Percentiles rank a stretch among this genome's conserved stretches.
phyloP scores from a whole-genome alignment of 306 rosid species.

The Crataegus laevigata region DNA sequence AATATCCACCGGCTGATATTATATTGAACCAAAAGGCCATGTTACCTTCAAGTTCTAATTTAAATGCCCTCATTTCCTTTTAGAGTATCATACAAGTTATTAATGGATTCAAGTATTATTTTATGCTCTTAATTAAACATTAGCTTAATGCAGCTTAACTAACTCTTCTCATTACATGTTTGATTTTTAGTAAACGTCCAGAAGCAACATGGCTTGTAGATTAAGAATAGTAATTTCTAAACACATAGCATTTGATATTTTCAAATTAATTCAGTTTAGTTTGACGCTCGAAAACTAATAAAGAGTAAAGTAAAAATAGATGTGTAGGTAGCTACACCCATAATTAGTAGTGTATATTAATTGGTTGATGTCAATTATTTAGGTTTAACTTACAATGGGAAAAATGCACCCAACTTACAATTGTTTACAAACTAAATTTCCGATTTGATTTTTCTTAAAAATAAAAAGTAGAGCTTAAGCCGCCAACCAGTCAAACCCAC shows the following conservation, averaged over 20 bases:
- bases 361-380: background rate
- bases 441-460: background rate
- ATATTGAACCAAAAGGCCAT: background rate
- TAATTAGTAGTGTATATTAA: background rate
- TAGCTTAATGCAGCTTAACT: background rate
- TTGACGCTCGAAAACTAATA: no score
- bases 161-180: background rate
- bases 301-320: rapidly evolving
- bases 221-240: background rate
- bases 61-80: background rate
- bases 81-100: background rate
- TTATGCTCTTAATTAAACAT: background rate
- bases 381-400: background rate
- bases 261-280: no score
- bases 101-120: background rate
- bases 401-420: background rate
- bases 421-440: background rate
- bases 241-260: background rate
- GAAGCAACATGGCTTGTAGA: background rate
- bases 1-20: background rate
- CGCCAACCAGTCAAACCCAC: slow-evolving; percentile 78
- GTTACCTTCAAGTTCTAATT: background rate
- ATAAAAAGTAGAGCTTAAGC: slow-evolving; percentile 10
- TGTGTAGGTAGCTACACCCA: no score
- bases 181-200: background rate